These are phyloP conservation scores for Stylosanthes scabra DNA, from an alignment of 331 rosid species.

Conservation along the genomic window DNA sequence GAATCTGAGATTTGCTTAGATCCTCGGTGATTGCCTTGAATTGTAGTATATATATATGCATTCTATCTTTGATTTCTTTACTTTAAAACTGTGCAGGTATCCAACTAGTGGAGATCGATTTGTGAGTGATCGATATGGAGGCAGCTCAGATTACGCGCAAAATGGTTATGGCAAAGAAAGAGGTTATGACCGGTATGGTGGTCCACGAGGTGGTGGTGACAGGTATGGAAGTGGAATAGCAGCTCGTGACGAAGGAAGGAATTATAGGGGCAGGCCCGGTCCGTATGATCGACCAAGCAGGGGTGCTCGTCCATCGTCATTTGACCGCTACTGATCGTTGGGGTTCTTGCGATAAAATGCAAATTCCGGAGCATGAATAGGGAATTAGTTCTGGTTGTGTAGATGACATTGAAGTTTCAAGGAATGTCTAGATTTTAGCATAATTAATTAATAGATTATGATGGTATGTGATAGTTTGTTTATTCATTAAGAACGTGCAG, in stretches of 20 bases:
- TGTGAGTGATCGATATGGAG: constrained; percentile 68
- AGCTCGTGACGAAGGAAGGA: constrained; percentile 72
- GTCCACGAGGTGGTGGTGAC: constrained; percentile 64
- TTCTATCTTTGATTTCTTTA: background rate
- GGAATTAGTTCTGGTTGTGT: constrained; percentile 7
- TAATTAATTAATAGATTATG: background rate
- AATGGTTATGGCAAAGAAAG: constrained; percentile 82
- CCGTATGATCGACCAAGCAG: constrained; percentile 77
- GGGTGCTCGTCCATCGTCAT: constrained; percentile 68
- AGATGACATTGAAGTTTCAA: constrained; percentile 19
- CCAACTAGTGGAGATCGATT: constrained; percentile 68
- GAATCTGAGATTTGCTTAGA: no score
- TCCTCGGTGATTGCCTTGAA: no score
- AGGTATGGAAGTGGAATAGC: constrained; percentile 69
- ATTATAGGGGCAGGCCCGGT: constrained; percentile 70
- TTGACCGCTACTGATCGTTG: constrained; percentile 62
- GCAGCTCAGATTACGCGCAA: constrained; percentile 70
- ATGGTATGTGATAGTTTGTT: background rate
- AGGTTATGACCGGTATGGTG: constrained; percentile 68
- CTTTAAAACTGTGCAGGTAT: constrained; percentile 57
- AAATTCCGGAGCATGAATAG: constrained; percentile 28
- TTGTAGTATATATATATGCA: no score
- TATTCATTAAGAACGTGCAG: background rate
- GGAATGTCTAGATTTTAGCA: constrained; percentile 29
- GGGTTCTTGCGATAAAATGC: constrained; percentile 1